phyloP scores from a whole-genome alignment of 2,329 filamentous ascomycete genomes.

The Gaeumannomyces tritici region DNA sequence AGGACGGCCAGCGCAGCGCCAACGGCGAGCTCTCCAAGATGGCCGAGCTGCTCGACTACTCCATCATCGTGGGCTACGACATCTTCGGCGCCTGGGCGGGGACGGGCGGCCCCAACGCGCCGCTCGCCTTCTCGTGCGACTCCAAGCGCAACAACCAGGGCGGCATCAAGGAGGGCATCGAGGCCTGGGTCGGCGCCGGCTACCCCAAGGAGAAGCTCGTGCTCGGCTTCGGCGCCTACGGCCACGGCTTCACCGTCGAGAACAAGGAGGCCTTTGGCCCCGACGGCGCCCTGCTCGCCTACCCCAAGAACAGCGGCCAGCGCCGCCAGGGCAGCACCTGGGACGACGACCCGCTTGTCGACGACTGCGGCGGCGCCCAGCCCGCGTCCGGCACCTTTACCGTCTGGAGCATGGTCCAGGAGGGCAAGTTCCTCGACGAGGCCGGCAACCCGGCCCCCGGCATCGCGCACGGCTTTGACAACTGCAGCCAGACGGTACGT shows the following conservation, averaged over 20 bases:
- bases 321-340: conserved; percentile 12
- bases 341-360: conserved; percentile 10
- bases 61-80: conserved; percentile 13
- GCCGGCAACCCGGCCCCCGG: conserved; percentile 5
- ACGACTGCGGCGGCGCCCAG: conserved; percentile 8
- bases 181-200: conserved; percentile 9
- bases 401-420: conserved; percentile 8
- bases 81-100: conserved; percentile 10
- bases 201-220: conserved; percentile 9
- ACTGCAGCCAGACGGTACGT: conserved; percentile 10
- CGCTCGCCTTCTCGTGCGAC: conserved; percentile 8
- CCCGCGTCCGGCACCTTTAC: conserved; percentile 9
- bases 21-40: conserved; percentile 7
- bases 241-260: conserved; percentile 11
- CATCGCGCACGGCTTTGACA: conserved; percentile 6
- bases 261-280: conserved; percentile 5
- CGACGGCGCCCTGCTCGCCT: conserved; percentile 6
- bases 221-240: conserved; percentile 9
- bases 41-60: conserved; percentile 11
- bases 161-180: conserved; percentile 7
- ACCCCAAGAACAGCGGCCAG: conserved; percentile 10
- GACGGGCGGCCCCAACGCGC: conserved; percentile 10
- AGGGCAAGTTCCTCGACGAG: conserved; percentile 9
- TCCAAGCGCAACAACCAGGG: conserved; percentile 10
- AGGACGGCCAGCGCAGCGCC: conserved; percentile 3